These are phyloP conservation scores for Sporothrix euskadiensis DNA, from an alignment of 2,329 filamentous ascomycete species.

Conservation along the genomic window DNA sequence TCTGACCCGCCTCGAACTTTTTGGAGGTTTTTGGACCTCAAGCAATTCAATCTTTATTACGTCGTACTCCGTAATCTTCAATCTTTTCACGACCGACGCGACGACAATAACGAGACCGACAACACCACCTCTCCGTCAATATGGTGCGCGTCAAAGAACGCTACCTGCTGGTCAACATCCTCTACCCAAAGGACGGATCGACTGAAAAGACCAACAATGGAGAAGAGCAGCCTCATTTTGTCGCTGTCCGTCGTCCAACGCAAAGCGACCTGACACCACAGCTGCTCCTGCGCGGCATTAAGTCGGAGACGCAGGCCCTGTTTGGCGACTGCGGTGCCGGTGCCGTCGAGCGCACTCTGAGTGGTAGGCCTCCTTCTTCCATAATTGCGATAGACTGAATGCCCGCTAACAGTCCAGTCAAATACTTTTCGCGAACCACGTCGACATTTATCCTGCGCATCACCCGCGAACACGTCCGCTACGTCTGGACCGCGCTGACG, in stretches of 20 bases:
- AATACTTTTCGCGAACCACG: slow-evolving; percentile 89
- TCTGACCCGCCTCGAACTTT: slow-evolving; percentile 23
- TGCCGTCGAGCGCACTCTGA: slow-evolving; percentile 66
- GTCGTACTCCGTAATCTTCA: neutral
- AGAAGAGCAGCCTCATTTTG: slow-evolving; percentile 53
- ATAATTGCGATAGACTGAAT: neutral
- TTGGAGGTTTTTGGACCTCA: neutral
- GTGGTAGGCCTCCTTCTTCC: slow-evolving; percentile 51
- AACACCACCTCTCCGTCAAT: neutral
- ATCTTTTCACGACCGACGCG: neutral
- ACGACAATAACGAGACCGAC: neutral
- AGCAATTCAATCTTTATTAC: neutral
- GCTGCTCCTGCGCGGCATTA: slow-evolving; percentile 67
- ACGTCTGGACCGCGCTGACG: slow-evolving; percentile 87
- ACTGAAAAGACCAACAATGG: slow-evolving; percentile 34
- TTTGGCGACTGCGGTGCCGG: slow-evolving; percentile 91
- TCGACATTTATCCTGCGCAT: slow-evolving; percentile 90
- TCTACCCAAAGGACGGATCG: slow-evolving; percentile 68
- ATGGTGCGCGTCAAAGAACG: slow-evolving; percentile 96
- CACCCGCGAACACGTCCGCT: slow-evolving; percentile 75
- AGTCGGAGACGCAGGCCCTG: slow-evolving; percentile 67
- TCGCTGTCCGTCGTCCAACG: slow-evolving; percentile 79
- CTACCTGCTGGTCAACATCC: slow-evolving; percentile 90
- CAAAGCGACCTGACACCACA: slow-evolving; percentile 67
- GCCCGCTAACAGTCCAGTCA: slow-evolving; percentile 57